A percentile compares a stretch with the other conserved stretches of the same genome.
phyloP scores from a whole-genome alignment of 495 filamentous ascomycete species.

The Trichoderma gamsii region DNA sequence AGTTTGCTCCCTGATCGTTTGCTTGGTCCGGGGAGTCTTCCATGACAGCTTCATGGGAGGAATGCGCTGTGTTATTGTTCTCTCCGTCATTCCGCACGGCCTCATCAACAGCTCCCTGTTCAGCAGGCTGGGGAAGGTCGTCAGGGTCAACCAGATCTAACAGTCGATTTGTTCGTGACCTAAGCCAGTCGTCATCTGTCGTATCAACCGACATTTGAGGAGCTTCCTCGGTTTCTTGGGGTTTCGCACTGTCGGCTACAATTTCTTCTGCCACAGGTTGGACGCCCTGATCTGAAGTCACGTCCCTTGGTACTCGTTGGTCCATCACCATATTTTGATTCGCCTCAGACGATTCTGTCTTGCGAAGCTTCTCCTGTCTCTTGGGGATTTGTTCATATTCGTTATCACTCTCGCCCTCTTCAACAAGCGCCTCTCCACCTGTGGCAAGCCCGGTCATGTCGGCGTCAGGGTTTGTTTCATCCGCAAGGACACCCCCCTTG shows the following conservation, averaged over 20 bases:
- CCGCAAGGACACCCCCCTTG: constrained; percentile 51
- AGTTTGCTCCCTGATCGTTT: constrained; percentile 22
- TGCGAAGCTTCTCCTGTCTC: constrained; percentile 32
- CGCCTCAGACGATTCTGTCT: constrained; percentile 17
- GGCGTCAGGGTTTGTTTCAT: constrained; percentile 43
- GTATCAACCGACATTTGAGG: constrained; percentile 29
- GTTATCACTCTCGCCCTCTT: constrained; percentile 51
- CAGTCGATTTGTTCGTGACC: constrained; percentile 84
- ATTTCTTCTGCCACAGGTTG: constrained; percentile 14
- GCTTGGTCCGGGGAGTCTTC: constrained; percentile 21
- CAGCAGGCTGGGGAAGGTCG: constrained; percentile 27
- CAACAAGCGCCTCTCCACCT: constrained; percentile 40
- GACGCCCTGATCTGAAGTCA: not conserved
- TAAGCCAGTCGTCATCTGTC: constrained; percentile 86
- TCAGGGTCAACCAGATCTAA: constrained; percentile 70
- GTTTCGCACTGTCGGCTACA: constrained; percentile 4
- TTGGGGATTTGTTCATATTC: constrained; percentile 58
- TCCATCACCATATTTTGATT: constrained; percentile 8
- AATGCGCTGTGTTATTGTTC: constrained; percentile 8
- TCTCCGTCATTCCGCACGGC: not conserved
- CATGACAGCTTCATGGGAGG: constrained; percentile 24
- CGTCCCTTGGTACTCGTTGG: not conserved
- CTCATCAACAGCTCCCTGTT: constrained; percentile 13
- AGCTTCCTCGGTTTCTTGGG: constrained; percentile 18
- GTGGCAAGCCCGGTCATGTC: constrained; percentile 29